A percentile compares a stretch with the other conserved stretches of the same genome.
phyloP scores from a whole-genome alignment of 306 rosid genomes.

The Castanospermum australe region DNA sequence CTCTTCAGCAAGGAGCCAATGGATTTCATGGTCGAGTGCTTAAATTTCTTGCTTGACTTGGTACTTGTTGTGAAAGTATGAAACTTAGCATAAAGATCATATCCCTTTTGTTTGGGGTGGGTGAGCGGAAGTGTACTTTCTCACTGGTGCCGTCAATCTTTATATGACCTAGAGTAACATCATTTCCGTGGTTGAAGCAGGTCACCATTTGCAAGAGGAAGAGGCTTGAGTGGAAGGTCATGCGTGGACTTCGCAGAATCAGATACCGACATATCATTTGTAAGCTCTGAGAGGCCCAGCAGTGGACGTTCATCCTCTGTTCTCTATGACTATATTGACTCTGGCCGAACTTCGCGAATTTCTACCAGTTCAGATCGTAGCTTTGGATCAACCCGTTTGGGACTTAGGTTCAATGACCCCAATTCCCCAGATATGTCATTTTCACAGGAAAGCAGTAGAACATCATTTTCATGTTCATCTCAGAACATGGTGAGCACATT shows the following conservation, averaged over 20 bases:
- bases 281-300: conserved; percentile 82
- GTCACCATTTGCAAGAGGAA: conserved; percentile 41
- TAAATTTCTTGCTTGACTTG: too few relatives aligned
- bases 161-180: not conserved
- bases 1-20: not conserved
- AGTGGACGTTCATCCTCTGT: conserved; percentile 61
- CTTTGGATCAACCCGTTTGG: conserved; percentile 43
- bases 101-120: too few relatives aligned
- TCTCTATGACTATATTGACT: conserved; percentile 51
- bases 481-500: conserved; percentile 54
- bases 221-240: conserved; percentile 41
- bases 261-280: conserved; percentile 81
- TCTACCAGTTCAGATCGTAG: conserved; percentile 80
- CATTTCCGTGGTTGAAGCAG: conserved; percentile 24
- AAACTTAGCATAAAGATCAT: too few relatives aligned
- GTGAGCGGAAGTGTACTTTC: too few relatives aligned
- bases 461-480: conserved; percentile 70
- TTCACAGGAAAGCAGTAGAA: conserved; percentile 50
- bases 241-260: conserved; percentile 54
- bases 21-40: too few relatives aligned
- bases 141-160: not conserved
- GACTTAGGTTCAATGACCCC: conserved; percentile 40
- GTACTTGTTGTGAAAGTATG: not conserved
- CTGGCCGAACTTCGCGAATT: conserved; percentile 43
- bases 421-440: conserved; percentile 47